These are phyloP conservation scores for Tetrahymena elliotti DNA, from an alignment of 73 alveolate genomes.

Conservation along the genomic window DNA sequence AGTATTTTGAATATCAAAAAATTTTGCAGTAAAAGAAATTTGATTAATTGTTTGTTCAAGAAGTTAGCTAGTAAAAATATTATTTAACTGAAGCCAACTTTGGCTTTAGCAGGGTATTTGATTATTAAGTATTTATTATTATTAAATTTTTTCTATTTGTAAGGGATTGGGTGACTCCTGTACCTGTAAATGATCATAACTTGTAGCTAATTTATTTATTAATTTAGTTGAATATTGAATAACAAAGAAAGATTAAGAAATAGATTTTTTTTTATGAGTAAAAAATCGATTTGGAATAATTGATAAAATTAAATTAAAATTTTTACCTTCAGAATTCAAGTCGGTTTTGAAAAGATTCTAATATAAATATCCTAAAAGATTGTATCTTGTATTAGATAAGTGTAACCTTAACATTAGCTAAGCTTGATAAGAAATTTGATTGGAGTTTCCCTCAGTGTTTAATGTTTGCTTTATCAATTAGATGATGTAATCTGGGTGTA, in stretches of 20 bases:
- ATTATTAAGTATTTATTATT: neutral
- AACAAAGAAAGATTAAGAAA: too few relatives aligned
- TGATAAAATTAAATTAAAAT: too few relatives aligned
- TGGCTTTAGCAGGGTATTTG: neutral
- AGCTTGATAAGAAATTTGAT: neutral
- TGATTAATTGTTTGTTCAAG: neutral
- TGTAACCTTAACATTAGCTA: neutral
- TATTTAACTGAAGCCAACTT: neutral
- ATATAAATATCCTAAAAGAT: neutral
- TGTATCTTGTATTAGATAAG: neutral
- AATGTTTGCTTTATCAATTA: too few relatives aligned
- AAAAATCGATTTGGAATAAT: neutral
- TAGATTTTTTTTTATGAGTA: too few relatives aligned
- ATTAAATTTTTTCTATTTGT: neutral
- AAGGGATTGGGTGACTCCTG: neutral
- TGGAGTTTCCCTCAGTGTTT: neutral
- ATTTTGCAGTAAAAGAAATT: neutral
- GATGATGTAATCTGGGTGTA: neutral
- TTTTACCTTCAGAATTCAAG: neutral
- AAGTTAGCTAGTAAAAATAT: neutral
- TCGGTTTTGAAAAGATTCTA: neutral
- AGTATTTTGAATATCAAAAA: neutral
- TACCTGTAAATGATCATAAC: neutral
- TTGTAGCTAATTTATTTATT: neutral
- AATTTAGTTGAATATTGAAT: too few relatives aligned